These are phyloP conservation scores for Hypoxylon sp. DNA, from an alignment of 2,329 filamentous ascomycete genomes.

Conservation along the genomic window DNA sequence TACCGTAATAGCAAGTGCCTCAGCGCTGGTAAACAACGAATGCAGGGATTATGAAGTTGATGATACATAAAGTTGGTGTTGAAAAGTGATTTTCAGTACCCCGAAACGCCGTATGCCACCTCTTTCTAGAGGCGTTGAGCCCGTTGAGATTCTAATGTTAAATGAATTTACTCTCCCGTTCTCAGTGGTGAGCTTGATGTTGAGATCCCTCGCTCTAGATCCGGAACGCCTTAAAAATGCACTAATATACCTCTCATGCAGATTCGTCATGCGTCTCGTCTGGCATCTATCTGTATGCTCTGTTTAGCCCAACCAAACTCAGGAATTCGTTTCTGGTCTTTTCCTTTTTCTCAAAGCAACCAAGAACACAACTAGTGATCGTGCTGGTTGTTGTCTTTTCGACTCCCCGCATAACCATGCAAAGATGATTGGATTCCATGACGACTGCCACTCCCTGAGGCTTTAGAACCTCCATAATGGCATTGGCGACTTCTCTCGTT, in stretches of 20 bases:
- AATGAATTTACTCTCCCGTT: conserved; percentile 36
- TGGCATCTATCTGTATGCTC: conserved; percentile 41
- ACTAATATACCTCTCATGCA: conserved; percentile 12
- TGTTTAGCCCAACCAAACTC: conserved; percentile 79
- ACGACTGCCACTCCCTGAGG: conserved; percentile 97
- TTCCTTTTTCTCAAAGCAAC: conserved; percentile 90
- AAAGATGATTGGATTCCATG: conserved; percentile 96
- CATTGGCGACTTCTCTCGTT: conserved; percentile 95
- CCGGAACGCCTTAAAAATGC: conserved; percentile 44
- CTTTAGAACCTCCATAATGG: conserved; percentile 91
- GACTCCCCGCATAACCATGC: conserved; percentile 99
- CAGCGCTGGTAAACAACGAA: not conserved
- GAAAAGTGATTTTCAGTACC: conserved; percentile 30
- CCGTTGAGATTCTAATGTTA: conserved; percentile 36
- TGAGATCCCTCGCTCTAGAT: conserved; percentile 50
- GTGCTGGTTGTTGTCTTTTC: conserved; percentile 90
- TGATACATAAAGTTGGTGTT: conserved; percentile 39
- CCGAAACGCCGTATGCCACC: conserved; percentile 35
- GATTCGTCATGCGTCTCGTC: conserved; percentile 2
- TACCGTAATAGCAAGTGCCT: not conserved
- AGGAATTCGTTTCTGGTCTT: conserved; percentile 98
- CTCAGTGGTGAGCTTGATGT: conserved; percentile 50
- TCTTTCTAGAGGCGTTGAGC: conserved; percentile 47
- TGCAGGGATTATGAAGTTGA: conserved; percentile 35
- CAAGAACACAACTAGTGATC: conserved; percentile 97